These are phyloP conservation scores for Lachnellula cervina DNA, from an alignment of 2,329 filamentous ascomycete species.

Conservation along the genomic window DNA sequence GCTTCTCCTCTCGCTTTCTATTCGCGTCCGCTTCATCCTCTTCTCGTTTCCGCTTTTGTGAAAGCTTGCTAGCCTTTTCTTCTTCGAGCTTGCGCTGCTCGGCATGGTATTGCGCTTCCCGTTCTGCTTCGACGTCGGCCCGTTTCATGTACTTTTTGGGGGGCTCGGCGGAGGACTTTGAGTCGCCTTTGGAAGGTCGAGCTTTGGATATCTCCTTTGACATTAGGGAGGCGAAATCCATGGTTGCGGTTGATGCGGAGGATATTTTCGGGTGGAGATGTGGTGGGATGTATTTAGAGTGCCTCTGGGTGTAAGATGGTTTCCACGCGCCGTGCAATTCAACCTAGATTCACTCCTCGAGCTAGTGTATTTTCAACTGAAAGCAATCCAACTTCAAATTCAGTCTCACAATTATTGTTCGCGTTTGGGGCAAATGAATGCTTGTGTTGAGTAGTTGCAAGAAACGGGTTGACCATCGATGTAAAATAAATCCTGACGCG, in stretches of 20 bases:
- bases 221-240: conserved; percentile 97
- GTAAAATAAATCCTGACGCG: neutral
- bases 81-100: conserved; percentile 73
- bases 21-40: conserved; percentile 74
- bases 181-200: conserved; percentile 43
- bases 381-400: too few relatives aligned
- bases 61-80: conserved; percentile 63
- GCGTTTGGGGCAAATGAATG: too few relatives aligned
- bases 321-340: too few relatives aligned
- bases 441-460: too few relatives aligned
- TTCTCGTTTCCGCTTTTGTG: conserved; percentile 82
- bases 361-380: too few relatives aligned
- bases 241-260: conserved; percentile 38
- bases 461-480: too few relatives aligned
- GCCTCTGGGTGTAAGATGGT: neutral
- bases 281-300: neutral
- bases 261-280: neutral
- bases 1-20: conserved; percentile 73
- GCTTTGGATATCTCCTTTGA: conserved; percentile 84
- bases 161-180: conserved; percentile 21
- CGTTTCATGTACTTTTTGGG: conserved; percentile 78
- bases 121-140: conserved; percentile 78
- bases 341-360: too few relatives aligned
- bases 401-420: too few relatives aligned
- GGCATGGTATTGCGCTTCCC: conserved; percentile 72